Evolutionary conservation across 2,329 filamentous ascomycete genomes (phyloP).

Genomic region (Sporothrix inflata): DNA sequence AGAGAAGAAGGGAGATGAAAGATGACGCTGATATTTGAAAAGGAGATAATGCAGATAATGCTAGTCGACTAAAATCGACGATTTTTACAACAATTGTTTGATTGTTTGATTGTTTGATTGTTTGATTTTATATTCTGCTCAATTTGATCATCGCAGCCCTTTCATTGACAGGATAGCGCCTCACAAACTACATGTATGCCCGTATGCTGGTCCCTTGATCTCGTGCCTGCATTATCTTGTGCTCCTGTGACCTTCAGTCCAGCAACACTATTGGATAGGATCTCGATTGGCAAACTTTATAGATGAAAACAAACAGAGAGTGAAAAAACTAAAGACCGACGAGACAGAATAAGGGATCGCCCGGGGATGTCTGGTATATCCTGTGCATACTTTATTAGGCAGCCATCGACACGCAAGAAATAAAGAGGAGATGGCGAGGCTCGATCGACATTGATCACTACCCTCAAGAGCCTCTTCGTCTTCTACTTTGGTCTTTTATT

Average conservation of each 20-base stretch:
- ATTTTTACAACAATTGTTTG: neutral
- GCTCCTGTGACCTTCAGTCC: neutral
- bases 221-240: neutral
- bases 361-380: neutral
- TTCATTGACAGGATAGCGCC: neutral
- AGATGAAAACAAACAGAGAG: neutral
- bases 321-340: neutral
- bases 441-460: too few relatives aligned
- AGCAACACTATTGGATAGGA: neutral
- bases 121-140: neutral
- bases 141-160: neutral
- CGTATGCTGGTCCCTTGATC: neutral
- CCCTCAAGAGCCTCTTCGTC: too few relatives aligned
- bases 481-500: too few relatives aligned
- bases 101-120: neutral
- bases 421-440: too few relatives aligned
- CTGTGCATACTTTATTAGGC: neutral
- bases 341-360: neutral
- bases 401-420: neutral
- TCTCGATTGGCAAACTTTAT: neutral
- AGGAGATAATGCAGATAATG: neutral
- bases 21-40: neutral
- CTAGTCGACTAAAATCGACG: neutral
- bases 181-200: neutral
- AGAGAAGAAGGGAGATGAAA: neutral